Base-by-base conservation (phyloP, 148 eudicot species). In the Rhododendron williamsianum region DNA sequence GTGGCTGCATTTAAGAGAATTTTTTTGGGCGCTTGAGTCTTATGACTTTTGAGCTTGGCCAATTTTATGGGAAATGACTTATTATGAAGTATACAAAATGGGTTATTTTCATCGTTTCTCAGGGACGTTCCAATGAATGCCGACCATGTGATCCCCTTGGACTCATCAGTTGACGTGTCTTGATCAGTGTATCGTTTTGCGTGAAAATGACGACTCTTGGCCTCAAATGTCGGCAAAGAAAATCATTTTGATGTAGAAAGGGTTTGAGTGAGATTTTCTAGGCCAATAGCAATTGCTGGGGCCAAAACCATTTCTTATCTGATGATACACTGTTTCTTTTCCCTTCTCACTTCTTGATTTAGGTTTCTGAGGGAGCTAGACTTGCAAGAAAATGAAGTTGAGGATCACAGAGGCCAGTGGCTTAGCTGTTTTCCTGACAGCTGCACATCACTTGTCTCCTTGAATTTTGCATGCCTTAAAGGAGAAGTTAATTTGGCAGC, bases 391-490 rank as follows among this genome's bases (percentile, higher is more conserved):
- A 93, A 92, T 84, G 98, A 94, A 86, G 92, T 96, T 56, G 95
- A 91, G 77, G 99, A 96, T 83, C 89, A 86, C 6, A 91, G 92
- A 85, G 96, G 98, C 46, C 94, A 92, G 51, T 96, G 98, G 99
- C 93, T 96, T 35, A 93, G 95, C 84, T 93, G 94, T 90, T 96
- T 96, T 78, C 94, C 98, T 0, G 99, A 95, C 4, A 90, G 89
- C 83, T 92, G 88, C 89, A 94, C 98, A 15, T 94, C 99, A 10
- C 93, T 96, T 4, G 93, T 88, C 80, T 93, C 97, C 36, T 91
- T 96, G 52, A 96, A 96, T 84, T 93, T 96, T 86, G 94, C 96
- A 73, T 95, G 98, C 90, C 93, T 96, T 73, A 94, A 92, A 80
- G 95, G 95, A 76, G 93, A 91, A 88, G 93, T 94, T 45, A 92